phyloP scores from a whole-genome alignment of 768 basidiomycete genomes.

The Coprinellus aureogranulatus region DNA sequence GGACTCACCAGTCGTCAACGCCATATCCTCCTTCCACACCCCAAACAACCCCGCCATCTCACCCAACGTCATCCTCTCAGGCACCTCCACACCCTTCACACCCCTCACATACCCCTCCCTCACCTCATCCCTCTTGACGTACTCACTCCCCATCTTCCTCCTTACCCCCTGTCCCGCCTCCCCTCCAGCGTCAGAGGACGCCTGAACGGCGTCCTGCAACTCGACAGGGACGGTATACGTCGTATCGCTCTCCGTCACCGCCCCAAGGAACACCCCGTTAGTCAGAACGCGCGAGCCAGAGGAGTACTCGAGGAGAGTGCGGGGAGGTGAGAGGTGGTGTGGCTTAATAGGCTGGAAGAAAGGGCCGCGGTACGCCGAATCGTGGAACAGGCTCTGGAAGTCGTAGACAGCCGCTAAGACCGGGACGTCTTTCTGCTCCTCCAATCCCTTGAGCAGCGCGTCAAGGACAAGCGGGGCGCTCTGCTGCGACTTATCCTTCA shows the following conservation, averaged over 20 bases:
- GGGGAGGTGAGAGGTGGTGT: conserved; percentile 77
- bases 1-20: background rate
- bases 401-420: conserved; percentile 87
- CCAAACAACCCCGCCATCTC: conserved; percentile 31
- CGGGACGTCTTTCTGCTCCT: conserved; percentile 64
- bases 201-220: conserved; percentile 61
- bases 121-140: conserved; percentile 33
- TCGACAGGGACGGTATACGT: conserved; percentile 60
- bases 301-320: conserved; percentile 74
- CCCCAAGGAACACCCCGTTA: conserved; percentile 75
- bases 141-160: conserved; percentile 44
- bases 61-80: conserved; percentile 40
- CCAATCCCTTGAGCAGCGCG: conserved; percentile 59
- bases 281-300: conserved; percentile 69
- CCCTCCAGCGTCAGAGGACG: too few relatives aligned
- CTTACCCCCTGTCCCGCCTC: conserved; percentile 38
- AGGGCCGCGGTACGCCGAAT: conserved; percentile 69
- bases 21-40: conserved; percentile 45
- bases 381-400: conserved; percentile 75
- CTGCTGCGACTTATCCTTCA: conserved; percentile 41
- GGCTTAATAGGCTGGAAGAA: conserved; percentile 66
- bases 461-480: conserved; percentile 56
- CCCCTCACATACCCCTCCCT: background rate
- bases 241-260: conserved; percentile 58
- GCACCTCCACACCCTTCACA: background rate